These are phyloP conservation scores for Eragrostis tef DNA, from an alignment of 202 grass and related monocot genomes.

Conservation along the genomic window DNA sequence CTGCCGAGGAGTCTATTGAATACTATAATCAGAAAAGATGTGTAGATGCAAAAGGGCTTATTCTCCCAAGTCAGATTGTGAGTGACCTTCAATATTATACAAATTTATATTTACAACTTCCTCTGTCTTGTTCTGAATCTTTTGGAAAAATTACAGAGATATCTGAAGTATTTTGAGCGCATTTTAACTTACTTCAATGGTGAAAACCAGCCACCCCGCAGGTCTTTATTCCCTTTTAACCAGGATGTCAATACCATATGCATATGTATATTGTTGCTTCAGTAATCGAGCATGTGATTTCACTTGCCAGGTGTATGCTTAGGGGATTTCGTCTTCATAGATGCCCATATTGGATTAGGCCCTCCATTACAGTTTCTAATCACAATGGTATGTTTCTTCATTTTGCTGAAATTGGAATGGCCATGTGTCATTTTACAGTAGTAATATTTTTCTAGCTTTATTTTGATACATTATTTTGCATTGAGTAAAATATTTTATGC, in stretches of 20 bases:
- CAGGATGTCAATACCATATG: slow-evolving; percentile 38
- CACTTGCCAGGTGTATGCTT: slow-evolving; percentile 90
- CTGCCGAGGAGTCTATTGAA: slow-evolving; percentile 94
- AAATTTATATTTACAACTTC: slow-evolving; percentile 21
- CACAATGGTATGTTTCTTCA: slow-evolving; percentile 66
- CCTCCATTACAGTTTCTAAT: slow-evolving; percentile 90
- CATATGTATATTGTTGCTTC: slow-evolving; percentile 28
- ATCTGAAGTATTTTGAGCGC: slow-evolving; percentile 93
- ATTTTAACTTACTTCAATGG: slow-evolving; percentile 86
- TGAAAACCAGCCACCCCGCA: slow-evolving; percentile 84
- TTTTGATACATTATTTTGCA: slow-evolving; percentile 43
- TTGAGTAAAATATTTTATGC: slow-evolving; percentile 45
- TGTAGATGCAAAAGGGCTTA: slow-evolving; percentile 93
- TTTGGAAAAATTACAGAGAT: slow-evolving; percentile 72
- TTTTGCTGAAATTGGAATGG: slow-evolving; percentile 34
- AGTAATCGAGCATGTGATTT: slow-evolving; percentile 39
- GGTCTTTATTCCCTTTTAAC: slow-evolving; percentile 50
- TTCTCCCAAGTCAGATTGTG: slow-evolving; percentile 99
- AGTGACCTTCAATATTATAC: slow-evolving; percentile 50
- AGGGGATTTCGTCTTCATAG: slow-evolving; percentile 98
- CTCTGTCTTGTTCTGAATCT: slow-evolving; percentile 40
- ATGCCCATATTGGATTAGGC: slow-evolving; percentile 96
- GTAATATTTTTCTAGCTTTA: neutral
- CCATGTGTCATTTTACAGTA: slow-evolving; percentile 28
- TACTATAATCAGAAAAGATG: slow-evolving; percentile 99